Percentiles rank a stretch among this genome's conserved stretches.
Evolutionary conservation across 2,329 filamentous ascomycete species (phyloP).

Genomic region (Mycosphaerelloides madeirae): DNA sequence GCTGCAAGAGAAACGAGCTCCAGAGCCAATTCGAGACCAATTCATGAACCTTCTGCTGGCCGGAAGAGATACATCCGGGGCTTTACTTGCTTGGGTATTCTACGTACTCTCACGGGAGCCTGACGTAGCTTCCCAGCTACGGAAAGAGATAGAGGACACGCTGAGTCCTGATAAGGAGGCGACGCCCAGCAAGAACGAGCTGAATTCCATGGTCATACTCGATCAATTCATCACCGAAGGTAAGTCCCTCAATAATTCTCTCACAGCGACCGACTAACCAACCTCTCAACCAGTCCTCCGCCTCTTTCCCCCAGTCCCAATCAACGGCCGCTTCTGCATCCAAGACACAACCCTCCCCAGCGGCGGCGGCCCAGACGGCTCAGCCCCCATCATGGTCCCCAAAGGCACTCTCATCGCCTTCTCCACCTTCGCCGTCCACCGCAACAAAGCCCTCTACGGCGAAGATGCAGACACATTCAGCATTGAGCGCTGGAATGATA

Average conservation of each 20-base stretch:
- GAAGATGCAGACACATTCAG: conserved; percentile 5
- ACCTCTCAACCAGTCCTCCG: too few relatives aligned
- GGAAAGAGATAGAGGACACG: conserved; percentile 2
- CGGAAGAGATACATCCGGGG: conserved; percentile 8
- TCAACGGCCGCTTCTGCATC: conserved; percentile 32
- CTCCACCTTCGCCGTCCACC: conserved; percentile 23
- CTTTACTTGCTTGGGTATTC: conserved; percentile 6
- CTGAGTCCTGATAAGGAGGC: neutral
- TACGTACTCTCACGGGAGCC: conserved; percentile 4
- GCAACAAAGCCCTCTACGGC: conserved; percentile 5
- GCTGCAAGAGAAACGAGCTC: neutral
- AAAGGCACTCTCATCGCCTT: conserved; percentile 25
- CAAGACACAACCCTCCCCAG: conserved; percentile 67
- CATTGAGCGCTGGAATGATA: conserved; percentile 4
- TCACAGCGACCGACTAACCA: too few relatives aligned
- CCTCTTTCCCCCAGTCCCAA: conserved; percentile 5
- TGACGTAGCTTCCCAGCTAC: neutral
- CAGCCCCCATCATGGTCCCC: conserved; percentile 48
- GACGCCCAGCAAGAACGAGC: conserved; percentile 2
- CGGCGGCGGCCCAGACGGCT: conserved; percentile 49
- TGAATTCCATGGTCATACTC: conserved; percentile 4
- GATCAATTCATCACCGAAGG: conserved; percentile 6
- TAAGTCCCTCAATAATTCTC: too few relatives aligned
- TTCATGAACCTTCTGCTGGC: conserved; percentile 7
- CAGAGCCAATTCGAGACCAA: conserved; percentile 3